phyloP scores from a whole-genome alignment of 139 green algal genomes.

The Chlamydomonas asymmetrica region DNA sequence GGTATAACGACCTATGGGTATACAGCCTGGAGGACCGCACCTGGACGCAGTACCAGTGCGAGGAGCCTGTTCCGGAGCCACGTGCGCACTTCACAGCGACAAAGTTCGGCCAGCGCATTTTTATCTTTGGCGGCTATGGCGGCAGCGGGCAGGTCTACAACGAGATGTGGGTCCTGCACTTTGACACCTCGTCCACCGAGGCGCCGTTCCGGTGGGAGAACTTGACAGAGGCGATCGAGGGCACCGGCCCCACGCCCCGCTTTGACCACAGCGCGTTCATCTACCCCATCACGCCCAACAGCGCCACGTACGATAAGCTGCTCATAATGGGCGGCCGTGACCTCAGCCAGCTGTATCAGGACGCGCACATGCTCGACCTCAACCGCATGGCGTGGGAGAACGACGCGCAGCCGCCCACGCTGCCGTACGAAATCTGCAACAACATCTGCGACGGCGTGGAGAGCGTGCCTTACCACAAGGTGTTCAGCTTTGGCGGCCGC shows the following conservation, averaged over 20 bases:
- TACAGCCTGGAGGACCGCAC: constrained; percentile 57
- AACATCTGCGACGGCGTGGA: constrained; percentile 75
- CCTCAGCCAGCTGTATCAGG: constrained; percentile 68
- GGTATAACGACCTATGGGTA: constrained; percentile 83
- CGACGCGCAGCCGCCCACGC: constrained; percentile 44
- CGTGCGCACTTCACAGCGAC: constrained; percentile 80
- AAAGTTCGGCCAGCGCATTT: constrained; percentile 62
- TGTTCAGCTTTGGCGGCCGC: constrained; percentile 86
- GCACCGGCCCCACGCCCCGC: constrained; percentile 53
- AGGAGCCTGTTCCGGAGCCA: constrained; percentile 49
- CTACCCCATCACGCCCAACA: constrained; percentile 67
- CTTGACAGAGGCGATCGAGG: constrained; percentile 40
- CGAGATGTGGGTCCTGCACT: constrained; percentile 78
- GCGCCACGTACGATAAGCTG: constrained; percentile 69
- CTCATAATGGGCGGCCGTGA: constrained; percentile 83
- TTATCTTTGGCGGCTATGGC: constrained; percentile 83
- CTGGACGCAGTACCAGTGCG: constrained; percentile 59
- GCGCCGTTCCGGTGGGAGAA: constrained; percentile 59
- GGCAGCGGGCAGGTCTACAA: constrained; percentile 71
- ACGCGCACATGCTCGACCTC: constrained; percentile 80
- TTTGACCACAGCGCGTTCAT: constrained; percentile 78
- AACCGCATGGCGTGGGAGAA: constrained; percentile 67
- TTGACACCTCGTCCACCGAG: constrained; percentile 22
- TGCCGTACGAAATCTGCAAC: constrained; percentile 73
- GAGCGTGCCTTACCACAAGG: constrained; percentile 85